Evolutionary conservation across 2,329 filamentous ascomycete species (phyloP).

Genomic region (Penicillium sp.): DNA sequence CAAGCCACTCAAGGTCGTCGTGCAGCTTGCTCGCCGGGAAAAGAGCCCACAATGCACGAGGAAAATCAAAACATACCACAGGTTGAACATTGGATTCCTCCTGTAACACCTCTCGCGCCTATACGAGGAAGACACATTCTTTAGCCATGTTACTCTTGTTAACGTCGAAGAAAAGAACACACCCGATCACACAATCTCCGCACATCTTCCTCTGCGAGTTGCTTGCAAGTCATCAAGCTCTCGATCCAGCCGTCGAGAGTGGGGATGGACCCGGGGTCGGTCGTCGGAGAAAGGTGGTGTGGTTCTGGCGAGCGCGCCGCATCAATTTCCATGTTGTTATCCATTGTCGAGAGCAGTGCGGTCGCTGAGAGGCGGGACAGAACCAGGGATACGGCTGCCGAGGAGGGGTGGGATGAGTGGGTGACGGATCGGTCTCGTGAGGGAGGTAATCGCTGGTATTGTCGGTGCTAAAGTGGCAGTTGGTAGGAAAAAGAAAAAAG

Average conservation of each 20-base stretch:
- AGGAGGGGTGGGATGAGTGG: conserved; percentile 29
- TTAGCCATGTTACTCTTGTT: conserved; percentile 11
- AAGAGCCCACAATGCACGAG: conserved; percentile 15
- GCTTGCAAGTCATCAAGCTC: conserved; percentile 97
- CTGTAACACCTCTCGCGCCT: conserved; percentile 95
- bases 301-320: conserved; percentile 83
- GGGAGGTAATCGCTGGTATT: conserved; percentile 25
- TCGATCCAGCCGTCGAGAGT: conserved; percentile 99
- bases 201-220: conserved; percentile 91
- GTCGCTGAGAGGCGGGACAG: conserved; percentile 14
- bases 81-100: conserved; percentile 99
- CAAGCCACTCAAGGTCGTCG: neutral
- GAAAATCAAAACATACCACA: conserved; percentile 69
- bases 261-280: conserved; percentile 86
- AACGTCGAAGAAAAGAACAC: conserved; percentile 39
- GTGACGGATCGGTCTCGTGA: conserved; percentile 42
- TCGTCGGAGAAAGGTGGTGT: conserved; percentile 73
- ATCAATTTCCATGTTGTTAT: conserved; percentile 97
- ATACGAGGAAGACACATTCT: conserved; percentile 23
- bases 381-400: conserved; percentile 25
- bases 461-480: conserved; percentile 18
- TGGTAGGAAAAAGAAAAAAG: conserved; percentile 8
- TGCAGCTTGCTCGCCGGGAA: conserved; percentile 11
- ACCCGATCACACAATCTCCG: conserved; percentile 98
- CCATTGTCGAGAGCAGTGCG: conserved; percentile 62